A percentile compares a stretch with the other conserved stretches of the same genome.
These are phyloP conservation scores for Baeospora myosura DNA, from an alignment of 1,284 basidiomycete genomes.

Conservation along the genomic window DNA sequence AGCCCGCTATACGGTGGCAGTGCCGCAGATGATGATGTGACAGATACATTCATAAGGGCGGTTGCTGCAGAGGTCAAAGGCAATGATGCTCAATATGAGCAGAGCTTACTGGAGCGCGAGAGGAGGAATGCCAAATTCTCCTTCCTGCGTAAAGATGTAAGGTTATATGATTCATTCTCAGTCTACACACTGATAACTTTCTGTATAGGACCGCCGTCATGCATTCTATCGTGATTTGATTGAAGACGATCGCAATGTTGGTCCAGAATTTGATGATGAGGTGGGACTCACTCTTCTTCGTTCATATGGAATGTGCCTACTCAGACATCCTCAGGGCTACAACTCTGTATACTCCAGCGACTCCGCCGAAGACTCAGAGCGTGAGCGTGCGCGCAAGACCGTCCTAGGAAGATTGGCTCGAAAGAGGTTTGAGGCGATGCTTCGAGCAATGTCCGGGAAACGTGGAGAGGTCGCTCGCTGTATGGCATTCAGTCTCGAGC, in stretches of 20 bases:
- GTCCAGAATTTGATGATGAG: slow-evolving; percentile 80
- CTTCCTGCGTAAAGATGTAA: slow-evolving; percentile 70
- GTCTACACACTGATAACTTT: slow-evolving; percentile 11
- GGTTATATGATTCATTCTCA: slow-evolving; percentile 21
- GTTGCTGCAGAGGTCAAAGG: slow-evolving; percentile 81
- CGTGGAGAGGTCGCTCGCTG: slow-evolving; percentile 87
- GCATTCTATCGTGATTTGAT: slow-evolving; percentile 76
- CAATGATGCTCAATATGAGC: slow-evolving; percentile 75
- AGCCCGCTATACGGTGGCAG: too few species aligned
- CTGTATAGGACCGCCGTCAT: slow-evolving; percentile 66
- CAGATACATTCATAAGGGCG: slow-evolving; percentile 76
- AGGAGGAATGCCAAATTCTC: slow-evolving; percentile 73
- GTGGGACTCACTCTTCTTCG: slow-evolving; percentile 38
- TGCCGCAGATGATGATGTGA: slow-evolving; percentile 61
- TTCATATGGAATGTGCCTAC: slow-evolving; percentile 5
- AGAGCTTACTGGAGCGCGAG: slow-evolving; percentile 70
- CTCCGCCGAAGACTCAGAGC: slow-evolving; percentile 89
- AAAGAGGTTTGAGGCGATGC: slow-evolving; percentile 82
- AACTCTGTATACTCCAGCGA: slow-evolving; percentile 92
- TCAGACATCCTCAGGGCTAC: slow-evolving; percentile 56
- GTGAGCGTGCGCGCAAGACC: slow-evolving; percentile 68
- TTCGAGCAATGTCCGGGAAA: slow-evolving; percentile 79
- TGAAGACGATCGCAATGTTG: slow-evolving; percentile 52
- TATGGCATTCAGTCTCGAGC: slow-evolving; percentile 93
- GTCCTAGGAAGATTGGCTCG: slow-evolving; percentile 72